These are phyloP conservation scores for Botrytis pseudocinerea DNA, from an alignment of 2,329 filamentous ascomycete genomes.

Conservation along the genomic window DNA sequence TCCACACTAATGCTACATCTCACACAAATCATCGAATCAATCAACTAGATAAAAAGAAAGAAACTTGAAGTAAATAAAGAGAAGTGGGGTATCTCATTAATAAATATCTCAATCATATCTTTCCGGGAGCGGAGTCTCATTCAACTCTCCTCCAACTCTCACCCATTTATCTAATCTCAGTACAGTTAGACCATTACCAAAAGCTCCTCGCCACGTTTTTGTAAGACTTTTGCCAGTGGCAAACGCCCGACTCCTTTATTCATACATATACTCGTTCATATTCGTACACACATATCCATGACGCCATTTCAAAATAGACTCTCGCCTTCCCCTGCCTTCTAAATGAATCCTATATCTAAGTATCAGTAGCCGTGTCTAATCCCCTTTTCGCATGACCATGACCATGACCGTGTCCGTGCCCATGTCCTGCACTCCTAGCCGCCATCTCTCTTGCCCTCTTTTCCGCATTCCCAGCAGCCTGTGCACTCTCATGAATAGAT, in stretches of 20 bases:
- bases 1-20: background rate
- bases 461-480: background rate
- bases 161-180: background rate
- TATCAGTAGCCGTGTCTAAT: background rate
- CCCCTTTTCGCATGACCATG: background rate
- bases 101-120: background rate
- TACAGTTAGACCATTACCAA: background rate
- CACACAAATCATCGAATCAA: background rate
- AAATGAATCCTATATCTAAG: background rate
- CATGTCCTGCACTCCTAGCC: background rate
- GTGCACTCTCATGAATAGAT: background rate
- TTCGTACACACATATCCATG: conserved; percentile 13
- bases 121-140: conserved; percentile 2
- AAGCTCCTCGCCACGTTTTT: background rate
- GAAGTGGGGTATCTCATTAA: conserved; percentile 15
- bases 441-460: background rate
- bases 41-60: background rate
- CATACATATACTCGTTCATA: conserved; percentile 1
- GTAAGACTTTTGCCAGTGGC: background rate
- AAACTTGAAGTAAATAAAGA: background rate
- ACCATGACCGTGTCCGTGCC: background rate
- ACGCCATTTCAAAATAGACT: background rate
- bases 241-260: conserved; percentile 9
- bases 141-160: background rate
- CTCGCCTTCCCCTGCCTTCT: background rate